Conservation (phyloP, 345 rosid species). For the Camelina neglecta region DNA sequence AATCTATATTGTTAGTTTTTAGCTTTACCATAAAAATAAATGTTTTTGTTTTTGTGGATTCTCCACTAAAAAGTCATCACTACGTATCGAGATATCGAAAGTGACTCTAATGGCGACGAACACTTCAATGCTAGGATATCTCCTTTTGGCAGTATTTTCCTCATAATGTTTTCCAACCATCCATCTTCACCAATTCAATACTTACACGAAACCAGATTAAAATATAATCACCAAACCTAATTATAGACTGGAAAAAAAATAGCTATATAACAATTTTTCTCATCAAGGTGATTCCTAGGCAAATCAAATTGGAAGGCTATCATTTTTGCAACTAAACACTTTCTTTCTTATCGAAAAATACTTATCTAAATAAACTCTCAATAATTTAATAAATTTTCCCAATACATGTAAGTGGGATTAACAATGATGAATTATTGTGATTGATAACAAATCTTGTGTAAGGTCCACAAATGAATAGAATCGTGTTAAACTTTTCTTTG, state of each 20-base stretch:
- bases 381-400: not conserved
- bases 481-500: constrained; percentile 37
- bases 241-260: not conserved
- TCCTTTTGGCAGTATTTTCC: constrained; percentile 17
- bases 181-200: constrained; percentile 1
- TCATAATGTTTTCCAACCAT: constrained; percentile 7
- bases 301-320: not conserved
- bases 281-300: not conserved
- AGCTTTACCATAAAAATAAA: constrained; percentile 18
- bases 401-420: constrained; percentile 23
- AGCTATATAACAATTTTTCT: not conserved
- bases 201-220: constrained; percentile 20
- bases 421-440: constrained; percentile 33
- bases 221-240: not conserved
- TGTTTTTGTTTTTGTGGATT: constrained; percentile 14
- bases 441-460: constrained; percentile 33
- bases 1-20: not conserved
- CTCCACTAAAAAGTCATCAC: constrained; percentile 21
- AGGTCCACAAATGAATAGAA: constrained; percentile 38
- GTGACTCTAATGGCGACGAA: constrained; percentile 37
- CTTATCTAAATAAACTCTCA: not conserved
- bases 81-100: constrained; percentile 37
- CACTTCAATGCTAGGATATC: constrained; percentile 28
- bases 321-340: not conserved
- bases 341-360: not conserved